Evolutionary conservation across 441 rosid species (phyloP).

Genomic region (Jatropha podagrica): DNA sequence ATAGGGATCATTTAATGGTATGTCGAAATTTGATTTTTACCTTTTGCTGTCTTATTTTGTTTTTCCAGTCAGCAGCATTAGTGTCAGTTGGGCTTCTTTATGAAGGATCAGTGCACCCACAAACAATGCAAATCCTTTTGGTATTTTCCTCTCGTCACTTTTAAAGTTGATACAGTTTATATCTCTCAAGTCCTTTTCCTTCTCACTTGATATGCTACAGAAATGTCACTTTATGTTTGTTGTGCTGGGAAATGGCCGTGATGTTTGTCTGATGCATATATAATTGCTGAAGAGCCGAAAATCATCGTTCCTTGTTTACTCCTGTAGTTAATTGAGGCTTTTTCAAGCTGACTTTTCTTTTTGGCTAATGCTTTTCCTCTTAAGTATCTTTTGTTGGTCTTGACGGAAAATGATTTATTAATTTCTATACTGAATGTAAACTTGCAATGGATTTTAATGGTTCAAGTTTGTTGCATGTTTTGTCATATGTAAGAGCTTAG

Average conservation of each 20-base stretch:
- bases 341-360: neutral
- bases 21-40: slow-evolving; percentile 17
- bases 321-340: neutral
- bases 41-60: slow-evolving; percentile 22
- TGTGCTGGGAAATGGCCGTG: neutral
- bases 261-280: neutral
- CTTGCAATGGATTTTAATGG: neutral
- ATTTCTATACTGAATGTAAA: neutral
- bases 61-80: slow-evolving; percentile 84
- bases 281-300: slow-evolving; percentile 2
- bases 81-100: slow-evolving; percentile 91
- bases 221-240: slow-evolving; percentile 8
- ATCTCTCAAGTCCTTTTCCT: neutral
- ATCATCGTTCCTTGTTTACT: neutral
- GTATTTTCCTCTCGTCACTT: slow-evolving; percentile 38
- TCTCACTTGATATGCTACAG: neutral
- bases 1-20: slow-evolving; percentile 6
- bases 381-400: neutral
- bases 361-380: neutral
- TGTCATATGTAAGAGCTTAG: neutral
- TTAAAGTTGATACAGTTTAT: neutral
- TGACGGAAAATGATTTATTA: neutral
- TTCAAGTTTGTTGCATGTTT: neutral
- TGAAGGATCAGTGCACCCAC: slow-evolving; percentile 96
- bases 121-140: slow-evolving; percentile 87